A percentile compares a stretch with the other conserved stretches of the same genome.
Evolutionary conservation across 2,329 filamentous ascomycete genomes (phyloP).

Genomic region (Colletotrichum siamense): DNA sequence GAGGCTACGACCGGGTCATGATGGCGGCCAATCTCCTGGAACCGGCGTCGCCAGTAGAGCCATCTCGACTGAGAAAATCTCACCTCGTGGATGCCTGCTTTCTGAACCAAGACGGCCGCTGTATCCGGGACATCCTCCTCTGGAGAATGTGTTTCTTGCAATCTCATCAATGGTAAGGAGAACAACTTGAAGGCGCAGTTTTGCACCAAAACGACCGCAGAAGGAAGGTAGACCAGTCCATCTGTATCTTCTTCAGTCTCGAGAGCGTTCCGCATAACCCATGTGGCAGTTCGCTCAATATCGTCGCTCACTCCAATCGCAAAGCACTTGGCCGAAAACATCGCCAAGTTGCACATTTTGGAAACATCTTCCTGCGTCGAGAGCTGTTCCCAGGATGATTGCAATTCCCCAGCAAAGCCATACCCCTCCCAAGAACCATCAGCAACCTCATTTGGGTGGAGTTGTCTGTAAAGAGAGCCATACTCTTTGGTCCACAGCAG

Average conservation of each 20-base stretch:
- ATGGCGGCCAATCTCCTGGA: neutral
- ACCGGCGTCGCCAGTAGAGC: neutral
- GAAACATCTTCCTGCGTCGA: neutral
- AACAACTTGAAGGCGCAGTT: neutral
- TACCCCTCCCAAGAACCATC: neutral
- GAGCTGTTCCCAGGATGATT: neutral
- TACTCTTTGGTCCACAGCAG: neutral
- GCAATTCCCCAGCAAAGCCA: neutral
- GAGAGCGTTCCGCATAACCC: neutral
- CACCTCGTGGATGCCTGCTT: neutral
- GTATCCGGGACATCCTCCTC: neutral
- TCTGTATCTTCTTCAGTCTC: neutral
- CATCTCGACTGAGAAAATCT: neutral
- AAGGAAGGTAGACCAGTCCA: neutral
- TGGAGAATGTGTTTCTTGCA: fast-evolving
- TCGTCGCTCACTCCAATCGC: neutral
- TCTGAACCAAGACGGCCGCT: neutral
- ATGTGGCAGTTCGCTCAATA: neutral
- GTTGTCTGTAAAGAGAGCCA: neutral
- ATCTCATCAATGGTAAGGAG: neutral
- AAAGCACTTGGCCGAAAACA: neutral
- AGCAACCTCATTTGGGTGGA: neutral
- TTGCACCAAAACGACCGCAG: neutral
- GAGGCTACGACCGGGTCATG: neutral
- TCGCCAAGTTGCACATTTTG: neutral